These are phyloP conservation scores for Collybiopsis luxurians DNA, from an alignment of 768 basidiomycete species.

Conservation along the genomic window DNA sequence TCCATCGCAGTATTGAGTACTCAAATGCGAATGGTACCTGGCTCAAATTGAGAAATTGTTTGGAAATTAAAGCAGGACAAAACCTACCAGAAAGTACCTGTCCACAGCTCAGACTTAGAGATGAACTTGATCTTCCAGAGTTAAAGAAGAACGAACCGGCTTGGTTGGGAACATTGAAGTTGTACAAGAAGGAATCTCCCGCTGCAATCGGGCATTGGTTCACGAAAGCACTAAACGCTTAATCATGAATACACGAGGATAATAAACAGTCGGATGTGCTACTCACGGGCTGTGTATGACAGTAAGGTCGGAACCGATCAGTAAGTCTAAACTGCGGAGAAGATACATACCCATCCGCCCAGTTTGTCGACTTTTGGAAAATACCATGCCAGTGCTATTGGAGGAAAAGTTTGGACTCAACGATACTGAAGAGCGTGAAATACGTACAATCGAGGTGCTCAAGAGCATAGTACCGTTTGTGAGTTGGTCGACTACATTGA, in stretches of 20 bases:
- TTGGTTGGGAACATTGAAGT: conserved; percentile 21
- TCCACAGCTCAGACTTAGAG: conserved; percentile 17
- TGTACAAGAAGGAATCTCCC: conserved; percentile 23
- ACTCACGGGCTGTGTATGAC: neutral
- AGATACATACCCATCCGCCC: conserved; percentile 20
- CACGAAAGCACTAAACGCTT: neutral
- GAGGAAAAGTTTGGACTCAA: neutral
- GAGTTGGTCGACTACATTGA: conserved; percentile 38
- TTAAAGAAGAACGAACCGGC: conserved; percentile 14
- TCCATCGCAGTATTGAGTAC: conserved; percentile 48
- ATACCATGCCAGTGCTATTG: conserved; percentile 20
- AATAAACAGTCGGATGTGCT: neutral
- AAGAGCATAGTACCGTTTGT: conserved; percentile 34
- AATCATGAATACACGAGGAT: neutral
- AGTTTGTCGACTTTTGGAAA: conserved; percentile 16
- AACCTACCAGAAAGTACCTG: neutral
- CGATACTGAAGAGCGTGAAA: neutral
- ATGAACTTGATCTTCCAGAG: conserved; percentile 20
- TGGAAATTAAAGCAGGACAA: conserved; percentile 7
- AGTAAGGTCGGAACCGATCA: neutral
- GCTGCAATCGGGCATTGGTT: conserved; percentile 28
- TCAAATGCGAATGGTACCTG: conserved; percentile 29
- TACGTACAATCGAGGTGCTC: conserved; percentile 35
- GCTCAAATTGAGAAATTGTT: conserved; percentile 1
- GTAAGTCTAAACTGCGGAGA: neutral